These are phyloP conservation scores for Podospora bellae-mahoneyi DNA, from an alignment of 495 filamentous ascomycete genomes.

Conservation along the genomic window DNA sequence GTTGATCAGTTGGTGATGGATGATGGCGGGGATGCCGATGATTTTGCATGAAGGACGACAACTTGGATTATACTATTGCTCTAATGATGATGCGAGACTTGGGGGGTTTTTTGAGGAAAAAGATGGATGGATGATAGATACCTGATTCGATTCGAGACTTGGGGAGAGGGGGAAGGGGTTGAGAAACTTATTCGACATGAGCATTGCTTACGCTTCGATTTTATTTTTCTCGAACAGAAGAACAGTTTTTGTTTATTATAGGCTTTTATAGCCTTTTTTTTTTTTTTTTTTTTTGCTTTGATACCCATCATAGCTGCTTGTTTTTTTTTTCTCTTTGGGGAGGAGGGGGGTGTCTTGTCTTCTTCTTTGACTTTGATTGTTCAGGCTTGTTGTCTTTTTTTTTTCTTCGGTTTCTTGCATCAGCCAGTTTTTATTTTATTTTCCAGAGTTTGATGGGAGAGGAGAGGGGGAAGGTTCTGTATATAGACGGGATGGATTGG, in stretches of 20 bases:
- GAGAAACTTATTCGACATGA: background rate
- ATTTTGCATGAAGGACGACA: slow-evolving; percentile 37
- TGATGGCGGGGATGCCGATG: slow-evolving; percentile 41
- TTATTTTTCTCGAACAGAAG: background rate
- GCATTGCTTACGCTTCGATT: background rate
- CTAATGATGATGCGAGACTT: slow-evolving; percentile 5
- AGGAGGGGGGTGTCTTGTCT: background rate
- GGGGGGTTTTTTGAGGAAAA: background rate
- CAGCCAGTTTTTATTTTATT: background rate
- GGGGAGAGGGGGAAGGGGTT: too few relatives aligned
- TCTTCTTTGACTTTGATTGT: background rate
- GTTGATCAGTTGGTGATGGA: slow-evolving; percentile 41
- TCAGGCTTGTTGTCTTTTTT: background rate
- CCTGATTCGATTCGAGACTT: slow-evolving; percentile 1
- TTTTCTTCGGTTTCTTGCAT: background rate
- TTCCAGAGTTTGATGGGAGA: background rate
- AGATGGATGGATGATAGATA: background rate
- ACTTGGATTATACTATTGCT: too few relatives aligned
- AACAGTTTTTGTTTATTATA: slow-evolving; percentile 8
- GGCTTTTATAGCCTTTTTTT: background rate
- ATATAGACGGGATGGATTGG: background rate
- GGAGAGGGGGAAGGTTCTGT: background rate
- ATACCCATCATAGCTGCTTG: slow-evolving; percentile 32
- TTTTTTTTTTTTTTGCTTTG: slow-evolving; percentile 15
- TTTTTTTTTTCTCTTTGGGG: slow-evolving; percentile 1